A percentile compares a stretch with the other conserved stretches of the same genome.
Conservation (phyloP, 257 asterid species). For the Solanum rostratum region DNA sequence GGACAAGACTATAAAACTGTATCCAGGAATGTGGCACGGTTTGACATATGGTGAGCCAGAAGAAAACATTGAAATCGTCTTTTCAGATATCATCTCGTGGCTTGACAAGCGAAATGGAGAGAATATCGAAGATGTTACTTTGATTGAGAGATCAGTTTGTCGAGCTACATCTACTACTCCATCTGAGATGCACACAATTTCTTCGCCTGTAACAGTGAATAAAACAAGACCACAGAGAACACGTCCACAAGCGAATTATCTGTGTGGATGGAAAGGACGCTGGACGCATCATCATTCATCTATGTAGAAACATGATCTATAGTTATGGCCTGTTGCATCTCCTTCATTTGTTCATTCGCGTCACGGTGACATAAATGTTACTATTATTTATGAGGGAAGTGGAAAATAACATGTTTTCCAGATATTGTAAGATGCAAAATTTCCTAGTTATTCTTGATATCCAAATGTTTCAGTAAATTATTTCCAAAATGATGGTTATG, state of each 20-base stretch:
- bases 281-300: slow-evolving; percentile 36
- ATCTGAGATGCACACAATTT: background rate
- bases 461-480: background rate
- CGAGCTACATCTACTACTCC: background rate
- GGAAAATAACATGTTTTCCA: background rate
- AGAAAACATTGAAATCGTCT: slow-evolving; percentile 44
- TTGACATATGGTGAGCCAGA: slow-evolving; percentile 42
- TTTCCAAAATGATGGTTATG: background rate
- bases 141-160: background rate
- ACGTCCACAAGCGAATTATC: slow-evolving; percentile 22
- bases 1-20: slow-evolving; percentile 80
- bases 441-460: background rate
- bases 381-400: background rate
- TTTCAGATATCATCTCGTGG: slow-evolving; percentile 72
- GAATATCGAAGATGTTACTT: background rate
- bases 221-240: slow-evolving; percentile 4
- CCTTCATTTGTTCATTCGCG: background rate
- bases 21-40: slow-evolving; percentile 79
- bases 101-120: slow-evolving; percentile 39
- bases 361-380: background rate
- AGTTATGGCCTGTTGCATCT: background rate
- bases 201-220: slow-evolving; percentile 8
- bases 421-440: background rate
- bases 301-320: slow-evolving; percentile 9
- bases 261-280: slow-evolving; percentile 51